These are phyloP conservation scores for Coffea eugenioides DNA, from an alignment of 257 asterid genomes.

Conservation along the genomic window DNA sequence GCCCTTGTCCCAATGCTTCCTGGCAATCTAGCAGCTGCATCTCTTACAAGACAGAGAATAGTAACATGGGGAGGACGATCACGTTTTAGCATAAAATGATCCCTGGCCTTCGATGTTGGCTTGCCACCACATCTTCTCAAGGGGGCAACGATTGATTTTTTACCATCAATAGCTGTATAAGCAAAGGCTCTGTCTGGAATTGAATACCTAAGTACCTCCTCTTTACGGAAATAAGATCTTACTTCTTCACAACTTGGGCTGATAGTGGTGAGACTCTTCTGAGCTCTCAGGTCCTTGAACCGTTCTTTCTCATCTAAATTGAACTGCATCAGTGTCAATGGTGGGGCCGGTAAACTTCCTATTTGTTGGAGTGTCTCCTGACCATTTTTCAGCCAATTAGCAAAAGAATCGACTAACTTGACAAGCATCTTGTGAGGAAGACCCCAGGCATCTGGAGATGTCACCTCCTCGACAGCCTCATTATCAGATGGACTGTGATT, in stretches of 20 bases:
- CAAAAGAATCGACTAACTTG: conserved; percentile 89
- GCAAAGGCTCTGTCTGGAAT: conserved; percentile 96
- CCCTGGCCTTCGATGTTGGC: conserved; percentile 99
- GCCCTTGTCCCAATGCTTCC: conserved; percentile 99
- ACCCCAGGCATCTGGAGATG: conserved; percentile 95
- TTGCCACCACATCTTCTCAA: conserved; percentile 98
- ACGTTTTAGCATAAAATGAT: conserved; percentile 93
- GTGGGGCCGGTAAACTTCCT: conserved; percentile 95
- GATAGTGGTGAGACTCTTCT: conserved; percentile 92
- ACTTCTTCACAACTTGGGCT: conserved; percentile 89
- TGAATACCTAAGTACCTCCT: conserved; percentile 89
- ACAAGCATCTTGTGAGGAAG: conserved; percentile 96
- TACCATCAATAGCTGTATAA: conserved; percentile 93
- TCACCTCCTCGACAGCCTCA: conserved; percentile 73
- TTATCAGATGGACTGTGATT: conserved; percentile 45
- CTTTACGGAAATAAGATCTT: conserved; percentile 75
- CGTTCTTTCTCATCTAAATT: conserved; percentile 90
- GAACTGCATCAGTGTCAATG: conserved; percentile 64
- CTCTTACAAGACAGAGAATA: conserved; percentile 95
- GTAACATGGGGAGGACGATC: conserved; percentile 98
- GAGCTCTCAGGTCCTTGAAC: conserved; percentile 97
- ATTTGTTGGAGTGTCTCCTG: conserved; percentile 97
- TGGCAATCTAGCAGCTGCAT: conserved; percentile 98
- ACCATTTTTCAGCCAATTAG: conserved; percentile 97
- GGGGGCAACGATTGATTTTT: conserved; percentile 94